Evolutionary conservation across 768 basidiomycete species (phyloP), one percentile per base, ranked within the genome.

Genomic region (Lactarius akahatsu): DNA sequence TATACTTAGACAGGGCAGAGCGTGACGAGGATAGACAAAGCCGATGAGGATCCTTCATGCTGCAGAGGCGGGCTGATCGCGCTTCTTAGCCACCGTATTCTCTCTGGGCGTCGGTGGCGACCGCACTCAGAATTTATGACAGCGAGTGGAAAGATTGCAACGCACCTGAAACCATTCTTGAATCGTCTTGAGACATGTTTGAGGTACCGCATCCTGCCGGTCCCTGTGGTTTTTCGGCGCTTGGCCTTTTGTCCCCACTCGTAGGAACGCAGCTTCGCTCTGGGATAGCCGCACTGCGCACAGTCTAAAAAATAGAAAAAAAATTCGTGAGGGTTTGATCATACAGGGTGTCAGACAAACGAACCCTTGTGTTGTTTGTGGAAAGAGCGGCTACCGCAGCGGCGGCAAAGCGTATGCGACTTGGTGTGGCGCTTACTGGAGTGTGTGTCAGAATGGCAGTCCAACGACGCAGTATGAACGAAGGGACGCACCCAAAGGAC

Each of bases 221-320:
- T 96, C 67, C 97, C 97, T 66, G 97, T 98, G 57, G 96, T 98
- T 89, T 96, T 97, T 88, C 96, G 90, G 80, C 97, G 90, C 88
- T 98, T 98, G 62, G 97, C 97, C 86, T 99, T 99, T 77, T 88
- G 85, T 72, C 95, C 94, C 97, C 97, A 98, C 81, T 98, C 91
- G 80, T 88, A 98, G 74, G 93, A 95, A 75, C 96, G 88, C 74
- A 96, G 80, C 81, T 93, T 98, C 63, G 97, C 96, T 63, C 94
- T 81, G 55, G 97, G 97, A 82, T 94, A 98, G 65, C 96, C 97
- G 78, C 97, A 98, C 77, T 93, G 91, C 28, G 89, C 91, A 81
- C 97, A 98, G 67, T 88, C 95, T 97, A 75, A 43, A 20, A 40
- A 15, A 6, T 11, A n/a, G n/a, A 11, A 43, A 57, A 47, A 32